Evolutionary conservation across 495 filamentous ascomycete genomes (phyloP).

Genomic region (Aspergillus steynii): DNA sequence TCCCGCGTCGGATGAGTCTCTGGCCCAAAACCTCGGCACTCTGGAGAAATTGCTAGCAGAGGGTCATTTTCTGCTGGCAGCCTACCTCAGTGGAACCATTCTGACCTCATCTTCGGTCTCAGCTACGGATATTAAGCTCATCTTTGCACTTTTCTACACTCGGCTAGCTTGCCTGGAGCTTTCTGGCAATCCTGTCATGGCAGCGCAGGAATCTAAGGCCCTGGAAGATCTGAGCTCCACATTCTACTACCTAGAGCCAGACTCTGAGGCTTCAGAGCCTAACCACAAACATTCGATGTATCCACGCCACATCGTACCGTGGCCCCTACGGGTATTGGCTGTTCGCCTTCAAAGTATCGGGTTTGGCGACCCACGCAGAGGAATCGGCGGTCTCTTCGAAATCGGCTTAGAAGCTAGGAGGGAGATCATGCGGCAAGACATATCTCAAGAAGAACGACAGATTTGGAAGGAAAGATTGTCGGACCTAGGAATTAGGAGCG

Average conservation of each 20-base stretch:
- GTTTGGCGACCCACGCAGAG: conserved; percentile 77
- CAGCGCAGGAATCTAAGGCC: conserved; percentile 81
- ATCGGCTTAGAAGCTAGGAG: conserved; percentile 73
- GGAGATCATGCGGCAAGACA: conserved; percentile 42
- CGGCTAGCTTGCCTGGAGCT: conserved; percentile 83
- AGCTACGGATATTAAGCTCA: conserved; percentile 56
- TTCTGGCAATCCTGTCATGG: conserved; percentile 65
- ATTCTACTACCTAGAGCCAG: conserved; percentile 61
- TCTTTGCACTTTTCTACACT: conserved; percentile 79
- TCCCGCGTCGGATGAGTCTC: conserved; percentile 37
- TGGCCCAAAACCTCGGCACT: conserved; percentile 33
- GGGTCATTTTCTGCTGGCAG: conserved; percentile 64
- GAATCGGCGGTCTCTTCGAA: conserved; percentile 87
- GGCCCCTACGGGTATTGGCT: conserved; percentile 79
- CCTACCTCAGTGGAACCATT: conserved; percentile 42
- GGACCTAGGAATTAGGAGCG: conserved; percentile 77
- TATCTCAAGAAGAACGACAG: conserved; percentile 35
- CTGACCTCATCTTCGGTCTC: conserved; percentile 47
- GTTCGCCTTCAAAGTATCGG: conserved; percentile 83
- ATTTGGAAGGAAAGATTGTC: conserved; percentile 69
- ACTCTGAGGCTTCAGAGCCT: conserved; percentile 18
- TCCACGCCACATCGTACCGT: conserved; percentile 68
- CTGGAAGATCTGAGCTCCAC: conserved; percentile 76
- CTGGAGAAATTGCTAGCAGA: conserved; percentile 73
- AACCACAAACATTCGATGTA: conserved; percentile 35